A percentile compares a stretch with the other conserved stretches of the same genome.
Evolutionary conservation across 495 filamentous ascomycete genomes (phyloP).

Genomic region (Aspergillus sparsus): DNA sequence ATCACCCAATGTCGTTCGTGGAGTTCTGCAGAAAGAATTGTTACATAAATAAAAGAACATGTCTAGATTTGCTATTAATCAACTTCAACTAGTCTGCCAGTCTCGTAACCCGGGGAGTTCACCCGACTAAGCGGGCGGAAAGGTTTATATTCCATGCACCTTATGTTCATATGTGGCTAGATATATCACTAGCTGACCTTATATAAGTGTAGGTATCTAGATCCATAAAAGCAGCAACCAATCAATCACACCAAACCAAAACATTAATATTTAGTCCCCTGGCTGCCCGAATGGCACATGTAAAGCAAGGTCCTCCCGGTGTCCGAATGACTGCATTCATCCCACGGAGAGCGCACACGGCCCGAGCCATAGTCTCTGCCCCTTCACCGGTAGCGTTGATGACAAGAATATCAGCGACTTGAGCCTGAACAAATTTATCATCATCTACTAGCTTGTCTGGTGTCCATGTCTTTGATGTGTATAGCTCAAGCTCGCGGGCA

Average conservation of each 20-base stretch:
- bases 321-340: constrained; percentile 3
- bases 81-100: no score
- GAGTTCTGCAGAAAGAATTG: no score
- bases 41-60: no score
- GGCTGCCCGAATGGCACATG: not conserved
- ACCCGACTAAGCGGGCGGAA: no score
- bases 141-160: no score
- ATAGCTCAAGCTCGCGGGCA: not conserved
- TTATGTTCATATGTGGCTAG: no score
- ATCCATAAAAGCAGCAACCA: not conserved
- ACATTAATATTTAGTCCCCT: not conserved
- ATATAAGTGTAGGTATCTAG: not conserved
- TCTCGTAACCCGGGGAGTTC: no score
- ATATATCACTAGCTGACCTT: no score
- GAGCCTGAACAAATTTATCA: not conserved
- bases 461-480: not conserved
- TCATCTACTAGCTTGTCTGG: constrained; percentile 2
- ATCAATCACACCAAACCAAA: constrained; percentile 3
- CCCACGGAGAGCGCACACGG: constrained; percentile 4
- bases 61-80: no score
- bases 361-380: constrained; percentile 6
- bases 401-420: not conserved
- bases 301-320: not conserved
- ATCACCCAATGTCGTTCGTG: no score
- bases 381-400: constrained; percentile 5